Evolutionary conservation across 2,329 filamentous ascomycete genomes (phyloP), one percentile per base, ranked within the genome.

Genomic region (Fusarium robinianum): DNA sequence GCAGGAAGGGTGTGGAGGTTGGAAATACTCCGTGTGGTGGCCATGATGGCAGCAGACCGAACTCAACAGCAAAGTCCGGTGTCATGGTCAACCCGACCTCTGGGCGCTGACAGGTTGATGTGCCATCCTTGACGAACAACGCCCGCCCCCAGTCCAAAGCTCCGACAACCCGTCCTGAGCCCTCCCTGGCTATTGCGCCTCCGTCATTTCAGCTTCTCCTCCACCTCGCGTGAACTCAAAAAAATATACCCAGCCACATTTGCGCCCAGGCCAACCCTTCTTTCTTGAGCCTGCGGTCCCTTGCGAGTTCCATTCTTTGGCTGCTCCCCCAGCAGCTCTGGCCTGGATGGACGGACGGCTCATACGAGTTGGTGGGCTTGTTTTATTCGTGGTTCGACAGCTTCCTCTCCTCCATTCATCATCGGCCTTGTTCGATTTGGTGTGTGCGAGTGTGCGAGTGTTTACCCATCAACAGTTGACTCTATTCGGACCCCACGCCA

Each of bases 151-250:
- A n/a, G n/a, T n/a, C n/a, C 26, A 22, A 17, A 17, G 33, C 33
- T 24, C 24, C 22, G 33, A 18, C 36, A 31, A n/a, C 36, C 44
- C 27, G 36, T 23, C 29, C 50, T 37, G 46, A 29, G 14, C n/a
- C 14, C 46, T 34, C 42, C 14, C 38, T 33, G 38, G 31, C 41
- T n/a, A 38, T 35, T 34, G 17, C 15, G 48, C 21, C 37, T 52
- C 46, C 51, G 46, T 54, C 51, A 54, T 55, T 54, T 55, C 51
- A 54, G 51, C 51, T 55, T 17, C 47, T 27, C 31, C 51, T 55
- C 51, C 51, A 47, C 51, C 55, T 55, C 34, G 42, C 26, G 35
- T 30, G 17, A 54, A 54, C 51, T 55, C 51, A 54, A 54, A 54
- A n/a, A n/a, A 51, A 39, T 18, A 24, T 52, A 44, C 35, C 36